Percentiles rank a stretch among this genome's conserved stretches.
Evolutionary conservation across 2,329 filamentous ascomycete species (phyloP).

Genomic region (Aspergillus aculeatinus): DNA sequence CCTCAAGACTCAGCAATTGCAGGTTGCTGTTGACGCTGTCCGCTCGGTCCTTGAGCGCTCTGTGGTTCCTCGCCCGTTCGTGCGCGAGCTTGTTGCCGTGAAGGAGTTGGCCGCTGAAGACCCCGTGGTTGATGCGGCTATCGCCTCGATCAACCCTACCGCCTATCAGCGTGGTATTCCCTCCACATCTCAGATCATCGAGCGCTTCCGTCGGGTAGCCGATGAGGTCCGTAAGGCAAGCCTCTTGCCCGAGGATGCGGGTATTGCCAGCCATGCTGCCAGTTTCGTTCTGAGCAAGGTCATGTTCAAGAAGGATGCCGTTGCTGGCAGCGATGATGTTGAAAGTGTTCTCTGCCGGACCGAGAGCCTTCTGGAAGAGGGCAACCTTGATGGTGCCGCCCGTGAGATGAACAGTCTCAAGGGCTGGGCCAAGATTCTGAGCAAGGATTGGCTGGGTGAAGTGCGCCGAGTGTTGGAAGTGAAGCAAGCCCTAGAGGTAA

Average conservation of each 20-base stretch:
- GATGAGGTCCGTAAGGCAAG: conserved; percentile 91
- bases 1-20: conserved; percentile 90
- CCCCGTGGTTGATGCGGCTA: conserved; percentile 84
- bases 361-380: conserved; percentile 87
- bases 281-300: conserved; percentile 88
- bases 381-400: conserved; percentile 84
- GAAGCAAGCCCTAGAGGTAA: conserved; percentile 90
- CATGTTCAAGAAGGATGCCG: conserved; percentile 90
- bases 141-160: conserved; percentile 90
- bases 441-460: conserved; percentile 89
- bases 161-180: conserved; percentile 92
- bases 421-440: conserved; percentile 94
- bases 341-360: conserved; percentile 90
- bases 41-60: conserved; percentile 76
- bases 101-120: conserved; percentile 88
- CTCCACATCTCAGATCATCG: conserved; percentile 79
- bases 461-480: conserved; percentile 91
- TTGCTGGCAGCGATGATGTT: conserved; percentile 82
- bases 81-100: conserved; percentile 87
- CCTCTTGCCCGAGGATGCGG: conserved; percentile 87
- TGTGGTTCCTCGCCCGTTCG: conserved; percentile 75
- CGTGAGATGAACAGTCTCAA: conserved; percentile 90
- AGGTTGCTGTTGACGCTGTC: conserved; percentile 92
- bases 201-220: conserved; percentile 92
- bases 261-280: conserved; percentile 89